phyloP scores from a whole-genome alignment of 2,329 filamentous ascomycete species.

The Parasarocladium wereldwijsianum region DNA sequence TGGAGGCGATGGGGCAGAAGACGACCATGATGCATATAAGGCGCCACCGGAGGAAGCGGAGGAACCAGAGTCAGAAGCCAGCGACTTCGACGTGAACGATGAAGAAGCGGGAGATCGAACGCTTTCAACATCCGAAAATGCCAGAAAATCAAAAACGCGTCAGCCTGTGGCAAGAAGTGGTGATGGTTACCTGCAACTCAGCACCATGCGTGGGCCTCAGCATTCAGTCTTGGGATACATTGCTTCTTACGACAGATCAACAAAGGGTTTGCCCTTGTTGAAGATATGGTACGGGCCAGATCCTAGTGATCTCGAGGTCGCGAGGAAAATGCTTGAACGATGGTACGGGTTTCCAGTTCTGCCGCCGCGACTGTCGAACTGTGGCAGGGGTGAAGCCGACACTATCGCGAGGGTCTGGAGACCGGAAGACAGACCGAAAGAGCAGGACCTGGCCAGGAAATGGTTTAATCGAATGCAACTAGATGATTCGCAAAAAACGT shows the following conservation, averaged over 20 bases:
- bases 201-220: no score
- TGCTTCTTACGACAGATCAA: conserved; percentile 5
- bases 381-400: not conserved
- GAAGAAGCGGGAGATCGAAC: no score
- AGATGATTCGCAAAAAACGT: not conserved
- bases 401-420: conserved; percentile 10
- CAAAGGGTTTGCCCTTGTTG: conserved; percentile 4
- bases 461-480: conserved; percentile 1
- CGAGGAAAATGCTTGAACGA: conserved; percentile 2
- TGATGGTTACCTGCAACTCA: not conserved
- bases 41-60: no score
- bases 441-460: not conserved
- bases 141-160: no score
- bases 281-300: conserved; percentile 6
- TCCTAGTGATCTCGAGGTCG: not conserved
- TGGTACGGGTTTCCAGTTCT: conserved; percentile 5
- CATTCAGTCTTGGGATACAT: conserved; percentile 5
- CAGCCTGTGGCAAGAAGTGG: not conserved
- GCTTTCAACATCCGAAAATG: no score
- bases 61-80: no score
- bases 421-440: not conserved
- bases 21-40: no score
- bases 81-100: no score
- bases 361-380: conserved; percentile 4
- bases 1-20: no score